Conservation (phyloP, 2,329 filamentous ascomycete species). For the Mariannaea elegans region DNA sequence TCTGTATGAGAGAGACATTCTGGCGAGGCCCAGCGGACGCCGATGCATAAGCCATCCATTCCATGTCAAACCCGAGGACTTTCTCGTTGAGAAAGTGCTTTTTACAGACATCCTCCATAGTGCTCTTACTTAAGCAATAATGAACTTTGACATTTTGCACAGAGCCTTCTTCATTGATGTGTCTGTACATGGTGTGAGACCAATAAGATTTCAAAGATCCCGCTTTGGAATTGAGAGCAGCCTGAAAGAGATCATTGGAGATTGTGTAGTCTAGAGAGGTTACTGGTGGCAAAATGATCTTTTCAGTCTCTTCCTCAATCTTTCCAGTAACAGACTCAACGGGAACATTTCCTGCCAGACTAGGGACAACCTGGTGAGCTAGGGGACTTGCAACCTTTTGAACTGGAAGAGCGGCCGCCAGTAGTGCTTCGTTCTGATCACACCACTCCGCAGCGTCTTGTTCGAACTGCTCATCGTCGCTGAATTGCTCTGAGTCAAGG, state of each 20-base stretch:
- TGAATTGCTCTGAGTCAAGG: slow-evolving; percentile 28
- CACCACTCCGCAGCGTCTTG: slow-evolving; percentile 38
- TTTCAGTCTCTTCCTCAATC: background rate
- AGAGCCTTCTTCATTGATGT: slow-evolving; percentile 51
- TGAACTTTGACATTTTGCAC: slow-evolving; percentile 71
- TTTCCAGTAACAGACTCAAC: slow-evolving; percentile 6
- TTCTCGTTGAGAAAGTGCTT: slow-evolving; percentile 73
- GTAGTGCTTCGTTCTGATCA: slow-evolving; percentile 32
- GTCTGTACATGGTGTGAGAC: slow-evolving; percentile 74
- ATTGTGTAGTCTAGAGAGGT: slow-evolving; percentile 44
- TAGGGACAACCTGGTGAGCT: slow-evolving; percentile 1
- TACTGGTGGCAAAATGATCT: slow-evolving; percentile 32
- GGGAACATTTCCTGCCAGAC: slow-evolving; percentile 13
- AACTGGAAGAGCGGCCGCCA: background rate
- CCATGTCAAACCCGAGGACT: slow-evolving; percentile 87
- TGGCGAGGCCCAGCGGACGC: slow-evolving; percentile 62
- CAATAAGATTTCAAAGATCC: slow-evolving; percentile 67
- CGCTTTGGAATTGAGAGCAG: slow-evolving; percentile 56
- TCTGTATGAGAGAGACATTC: slow-evolving; percentile 83
- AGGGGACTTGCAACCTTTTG: slow-evolving; percentile 14
- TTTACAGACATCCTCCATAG: slow-evolving; percentile 72
- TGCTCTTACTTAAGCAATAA: slow-evolving; percentile 76
- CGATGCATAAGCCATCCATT: slow-evolving; percentile 73
- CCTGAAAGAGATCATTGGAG: slow-evolving; percentile 42
- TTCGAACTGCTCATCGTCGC: slow-evolving; percentile 38